A percentile compares a stretch with the other conserved stretches of the same genome.
Evolutionary conservation across 2,329 filamentous ascomycete genomes (phyloP).

Genomic region (Sclerotinia nivalis): DNA sequence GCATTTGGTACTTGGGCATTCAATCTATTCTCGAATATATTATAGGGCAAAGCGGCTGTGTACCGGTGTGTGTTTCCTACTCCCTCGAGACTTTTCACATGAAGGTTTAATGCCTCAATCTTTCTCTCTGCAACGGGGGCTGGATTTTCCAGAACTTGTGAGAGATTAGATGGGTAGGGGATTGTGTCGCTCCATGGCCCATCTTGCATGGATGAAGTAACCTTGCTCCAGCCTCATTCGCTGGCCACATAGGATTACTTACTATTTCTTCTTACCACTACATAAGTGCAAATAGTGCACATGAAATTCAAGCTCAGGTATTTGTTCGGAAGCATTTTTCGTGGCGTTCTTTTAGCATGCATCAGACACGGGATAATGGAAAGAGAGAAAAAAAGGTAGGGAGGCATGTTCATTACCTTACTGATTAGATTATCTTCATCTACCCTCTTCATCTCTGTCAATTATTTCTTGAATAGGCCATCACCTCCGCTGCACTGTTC

Average conservation of each 20-base stretch:
- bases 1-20: not conserved
- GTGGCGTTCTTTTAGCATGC: not conserved
- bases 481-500: not conserved
- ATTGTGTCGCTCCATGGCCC: not conserved
- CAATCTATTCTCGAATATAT: not conserved
- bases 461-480: conserved; percentile 5
- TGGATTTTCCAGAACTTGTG: not conserved
- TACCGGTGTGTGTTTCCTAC: not conserved
- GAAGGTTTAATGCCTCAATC: not conserved
- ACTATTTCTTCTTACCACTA: not conserved
- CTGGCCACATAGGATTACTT: conserved; percentile 1
- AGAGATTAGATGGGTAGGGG: not conserved
- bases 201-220: not conserved
- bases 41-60: not conserved
- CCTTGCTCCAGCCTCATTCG: conserved; percentile 17
- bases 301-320: not conserved
- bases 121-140: not conserved
- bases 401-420: not conserved
- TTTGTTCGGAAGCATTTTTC: not conserved
- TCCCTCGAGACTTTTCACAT: not conserved
- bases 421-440: not conserved
- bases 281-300: not conserved
- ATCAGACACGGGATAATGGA: not conserved
- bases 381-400: not conserved
- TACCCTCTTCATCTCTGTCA: not conserved